These are phyloP conservation scores for Sarocladium strictum DNA, from an alignment of 2,329 filamentous ascomycete species.

Conservation along the genomic window DNA sequence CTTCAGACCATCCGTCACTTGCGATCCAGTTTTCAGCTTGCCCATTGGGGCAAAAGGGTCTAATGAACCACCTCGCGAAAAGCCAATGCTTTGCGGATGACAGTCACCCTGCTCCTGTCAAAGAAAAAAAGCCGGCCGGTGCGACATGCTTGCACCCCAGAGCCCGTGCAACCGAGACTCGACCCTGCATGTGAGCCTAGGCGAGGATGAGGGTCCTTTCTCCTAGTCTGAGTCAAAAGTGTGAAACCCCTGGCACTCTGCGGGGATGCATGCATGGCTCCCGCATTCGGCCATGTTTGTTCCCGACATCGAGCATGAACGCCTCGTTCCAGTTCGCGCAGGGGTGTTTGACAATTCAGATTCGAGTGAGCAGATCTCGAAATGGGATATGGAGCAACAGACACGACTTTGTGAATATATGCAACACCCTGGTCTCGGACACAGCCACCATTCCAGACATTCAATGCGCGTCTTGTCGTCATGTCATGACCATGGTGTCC, in stretches of 20 bases:
- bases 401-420: not conserved
- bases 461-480: no score
- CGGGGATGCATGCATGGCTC: not conserved
- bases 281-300: not conserved
- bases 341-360: not conserved
- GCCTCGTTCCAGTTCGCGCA: not conserved
- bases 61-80: not conserved
- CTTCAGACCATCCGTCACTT: no score
- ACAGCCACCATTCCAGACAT: no score
- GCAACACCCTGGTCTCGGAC: no score
- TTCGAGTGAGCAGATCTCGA: not conserved
- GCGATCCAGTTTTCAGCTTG: no score
- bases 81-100: not conserved
- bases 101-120: not conserved
- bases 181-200: not conserved
- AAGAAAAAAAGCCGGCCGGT: not conserved
- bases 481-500: no score
- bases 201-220: not conserved
- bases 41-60: no score
- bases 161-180: not conserved
- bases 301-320: not conserved
- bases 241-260: not conserved
- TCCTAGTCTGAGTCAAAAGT: not conserved
- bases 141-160: not conserved
- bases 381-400: not conserved